A percentile compares a stretch with the other conserved stretches of the same genome.
These are phyloP conservation scores for Colletotrichum sp. DNA, from an alignment of 2,329 filamentous ascomycete species.

Conservation along the genomic window DNA sequence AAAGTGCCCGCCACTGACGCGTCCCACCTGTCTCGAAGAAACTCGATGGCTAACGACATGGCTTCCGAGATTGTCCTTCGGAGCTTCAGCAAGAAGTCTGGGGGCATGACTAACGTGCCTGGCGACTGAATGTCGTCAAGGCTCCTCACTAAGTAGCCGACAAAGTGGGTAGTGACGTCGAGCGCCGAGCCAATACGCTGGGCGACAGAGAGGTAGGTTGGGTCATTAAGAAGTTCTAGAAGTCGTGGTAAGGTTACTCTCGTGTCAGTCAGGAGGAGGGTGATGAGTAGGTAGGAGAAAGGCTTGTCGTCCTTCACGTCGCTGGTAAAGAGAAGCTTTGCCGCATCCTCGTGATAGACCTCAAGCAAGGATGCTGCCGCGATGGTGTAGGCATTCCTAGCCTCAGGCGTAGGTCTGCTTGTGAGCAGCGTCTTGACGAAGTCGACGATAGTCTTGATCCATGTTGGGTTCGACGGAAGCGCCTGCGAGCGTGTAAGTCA, in stretches of 20 bases:
- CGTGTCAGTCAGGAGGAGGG: conserved; percentile 69
- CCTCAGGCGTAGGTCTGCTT: conserved; percentile 57
- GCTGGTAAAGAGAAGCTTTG: conserved; percentile 57
- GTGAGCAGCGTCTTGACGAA: conserved; percentile 59
- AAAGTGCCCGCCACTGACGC: conserved; percentile 65
- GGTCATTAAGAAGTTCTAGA: conserved; percentile 60
- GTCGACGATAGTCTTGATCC: conserved; percentile 52
- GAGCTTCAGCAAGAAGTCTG: conserved; percentile 65
- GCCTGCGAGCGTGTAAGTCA: conserved; percentile 38
- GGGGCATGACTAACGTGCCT: conserved; percentile 50
- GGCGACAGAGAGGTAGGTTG: conserved; percentile 54
- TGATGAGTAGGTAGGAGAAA: conserved; percentile 66
- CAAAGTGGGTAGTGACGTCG: conserved; percentile 65
- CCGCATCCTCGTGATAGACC: conserved; percentile 51
- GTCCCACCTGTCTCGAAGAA: conserved; percentile 73
- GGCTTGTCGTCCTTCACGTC: conserved; percentile 50
- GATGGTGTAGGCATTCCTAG: conserved; percentile 63
- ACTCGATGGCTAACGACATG: conserved; percentile 66
- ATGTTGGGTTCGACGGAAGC: conserved; percentile 53
- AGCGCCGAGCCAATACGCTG: conserved; percentile 63
- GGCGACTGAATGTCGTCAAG: conserved; percentile 50
- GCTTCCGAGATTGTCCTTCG: conserved; percentile 66
- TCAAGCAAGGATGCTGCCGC: conserved; percentile 62
- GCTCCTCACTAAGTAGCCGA: conserved; percentile 59
- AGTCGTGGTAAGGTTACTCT: conserved; percentile 66